Evolutionary conservation across 345 rosid genomes (phyloP).

Genomic region (Barbarea vulgaris): DNA sequence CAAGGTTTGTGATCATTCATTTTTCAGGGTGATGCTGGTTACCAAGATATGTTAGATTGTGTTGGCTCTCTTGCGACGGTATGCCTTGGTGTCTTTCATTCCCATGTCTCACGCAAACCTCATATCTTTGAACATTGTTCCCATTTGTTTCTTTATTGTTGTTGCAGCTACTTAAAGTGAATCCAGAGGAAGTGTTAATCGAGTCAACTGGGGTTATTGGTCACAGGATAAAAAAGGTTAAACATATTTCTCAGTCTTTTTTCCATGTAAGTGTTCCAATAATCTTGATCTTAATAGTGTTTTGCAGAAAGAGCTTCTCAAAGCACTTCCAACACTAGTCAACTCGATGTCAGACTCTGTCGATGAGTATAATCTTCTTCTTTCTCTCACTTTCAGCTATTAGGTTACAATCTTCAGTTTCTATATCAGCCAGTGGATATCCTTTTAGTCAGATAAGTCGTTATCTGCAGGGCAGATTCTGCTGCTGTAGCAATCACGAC

Average conservation of each 20-base stretch:
- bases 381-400: too few relatives aligned
- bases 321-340: constrained; percentile 74
- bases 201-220: constrained; percentile 98
- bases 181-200: constrained; percentile 65
- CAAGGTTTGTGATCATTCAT: background rate
- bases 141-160: too few relatives aligned
- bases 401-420: too few relatives aligned
- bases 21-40: constrained; percentile 91
- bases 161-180: constrained; percentile 66
- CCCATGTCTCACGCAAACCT: background rate
- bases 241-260: background rate
- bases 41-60: constrained; percentile 80
- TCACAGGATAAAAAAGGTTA: constrained; percentile 86
- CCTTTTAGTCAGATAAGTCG: constrained; percentile 12
- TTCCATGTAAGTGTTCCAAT: background rate
- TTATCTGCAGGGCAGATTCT: constrained; percentile 78
- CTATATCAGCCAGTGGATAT: background rate
- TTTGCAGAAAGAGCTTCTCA: constrained; percentile 73
- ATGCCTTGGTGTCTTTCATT: constrained; percentile 14
- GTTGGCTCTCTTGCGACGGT: constrained; percentile 68
- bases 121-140: constrained; percentile 3
- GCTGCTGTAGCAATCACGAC: constrained; percentile 98
- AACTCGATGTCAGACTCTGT: constrained; percentile 60
- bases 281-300: background rate
- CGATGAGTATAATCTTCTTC: constrained; percentile 65